A percentile compares a stretch with the other conserved stretches of the same genome.
These are phyloP conservation scores for Cytospora mali DNA, from an alignment of 2,329 filamentous ascomycete genomes.

Conservation along the genomic window DNA sequence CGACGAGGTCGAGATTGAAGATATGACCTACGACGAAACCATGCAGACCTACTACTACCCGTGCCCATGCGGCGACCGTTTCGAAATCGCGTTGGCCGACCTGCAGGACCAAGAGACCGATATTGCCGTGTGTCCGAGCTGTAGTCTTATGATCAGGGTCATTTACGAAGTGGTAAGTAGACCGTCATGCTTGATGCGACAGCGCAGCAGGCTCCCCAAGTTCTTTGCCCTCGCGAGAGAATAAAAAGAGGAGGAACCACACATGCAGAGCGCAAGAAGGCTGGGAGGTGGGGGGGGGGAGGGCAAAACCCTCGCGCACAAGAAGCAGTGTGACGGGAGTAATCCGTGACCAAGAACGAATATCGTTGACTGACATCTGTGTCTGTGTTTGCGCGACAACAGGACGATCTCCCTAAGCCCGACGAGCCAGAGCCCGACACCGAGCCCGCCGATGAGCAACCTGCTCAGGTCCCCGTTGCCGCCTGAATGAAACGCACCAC, in stretches of 20 bases:
- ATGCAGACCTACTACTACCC: conserved; percentile 94
- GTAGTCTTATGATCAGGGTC: conserved; percentile 93
- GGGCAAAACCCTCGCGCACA: not conserved
- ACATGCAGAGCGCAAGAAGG: not conserved
- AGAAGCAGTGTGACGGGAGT: not conserved
- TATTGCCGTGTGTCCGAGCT: conserved; percentile 96
- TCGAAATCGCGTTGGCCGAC: conserved; percentile 86
- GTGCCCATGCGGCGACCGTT: conserved; percentile 95
- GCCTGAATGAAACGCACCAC: conserved; percentile 36
- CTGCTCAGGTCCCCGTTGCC: conserved; percentile 43
- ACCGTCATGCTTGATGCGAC: not conserved
- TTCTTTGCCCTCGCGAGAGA: not conserved
- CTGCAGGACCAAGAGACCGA: conserved; percentile 81
- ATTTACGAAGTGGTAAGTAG: conserved; percentile 82
- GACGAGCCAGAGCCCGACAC: conserved; percentile 39
- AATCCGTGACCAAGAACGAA: not conserved
- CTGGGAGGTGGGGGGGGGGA: not conserved
- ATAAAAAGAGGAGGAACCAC: not conserved
- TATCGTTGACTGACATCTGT: conserved; percentile 2
- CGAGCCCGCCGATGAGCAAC: conserved; percentile 38
- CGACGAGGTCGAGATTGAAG: conserved; percentile 98
- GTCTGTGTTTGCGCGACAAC: conserved; percentile 30
- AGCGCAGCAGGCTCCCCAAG: not conserved
- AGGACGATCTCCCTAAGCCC: conserved; percentile 51
- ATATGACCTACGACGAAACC: conserved; percentile 86